These are phyloP conservation scores for Dunaliella sp. DNA, from an alignment of 139 green algal species.

Conservation along the genomic window DNA sequence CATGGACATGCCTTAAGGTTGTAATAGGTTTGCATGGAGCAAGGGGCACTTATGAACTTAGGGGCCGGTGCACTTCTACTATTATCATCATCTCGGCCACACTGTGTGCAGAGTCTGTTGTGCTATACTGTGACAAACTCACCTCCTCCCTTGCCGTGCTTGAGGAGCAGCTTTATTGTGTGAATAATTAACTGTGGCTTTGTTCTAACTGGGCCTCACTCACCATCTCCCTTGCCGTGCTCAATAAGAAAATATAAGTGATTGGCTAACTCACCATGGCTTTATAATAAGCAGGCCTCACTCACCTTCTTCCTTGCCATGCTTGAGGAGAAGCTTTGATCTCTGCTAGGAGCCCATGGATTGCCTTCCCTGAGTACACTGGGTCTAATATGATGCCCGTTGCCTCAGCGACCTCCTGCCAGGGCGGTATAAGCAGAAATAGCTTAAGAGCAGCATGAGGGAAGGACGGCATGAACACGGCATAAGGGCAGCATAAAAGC, in stretches of 20 bases:
- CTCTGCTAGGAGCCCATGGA: conserved; percentile 66
- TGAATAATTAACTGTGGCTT: too few species aligned
- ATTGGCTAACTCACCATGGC: too few species aligned
- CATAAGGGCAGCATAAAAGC: not conserved
- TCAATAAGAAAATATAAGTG: not conserved
- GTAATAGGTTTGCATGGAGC: too few species aligned
- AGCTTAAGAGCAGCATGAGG: not conserved
- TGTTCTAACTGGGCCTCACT: too few species aligned
- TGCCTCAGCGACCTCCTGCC: conserved; percentile 50
- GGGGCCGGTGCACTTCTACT: too few species aligned
- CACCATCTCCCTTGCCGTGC: not conserved
- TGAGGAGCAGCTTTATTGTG: conserved; percentile 47
- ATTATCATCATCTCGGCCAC: too few species aligned
- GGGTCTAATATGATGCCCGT: conserved; percentile 89
- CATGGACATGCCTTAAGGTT: too few species aligned
- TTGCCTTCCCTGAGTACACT: conserved; percentile 91
- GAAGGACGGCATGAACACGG: not conserved
- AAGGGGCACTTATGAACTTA: too few species aligned
- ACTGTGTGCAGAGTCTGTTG: too few species aligned
- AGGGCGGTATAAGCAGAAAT: not conserved
- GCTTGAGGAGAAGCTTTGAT: conserved; percentile 60
- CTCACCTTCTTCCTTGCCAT: conserved; percentile 64
- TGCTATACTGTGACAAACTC: too few species aligned
- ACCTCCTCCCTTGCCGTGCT: conserved; percentile 65
- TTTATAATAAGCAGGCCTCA: too few species aligned